Percentiles rank a stretch among this genome's conserved stretches.
Evolutionary conservation across 2,329 filamentous ascomycete genomes (phyloP).

Genomic region (Tolypocladium pustulatum): DNA sequence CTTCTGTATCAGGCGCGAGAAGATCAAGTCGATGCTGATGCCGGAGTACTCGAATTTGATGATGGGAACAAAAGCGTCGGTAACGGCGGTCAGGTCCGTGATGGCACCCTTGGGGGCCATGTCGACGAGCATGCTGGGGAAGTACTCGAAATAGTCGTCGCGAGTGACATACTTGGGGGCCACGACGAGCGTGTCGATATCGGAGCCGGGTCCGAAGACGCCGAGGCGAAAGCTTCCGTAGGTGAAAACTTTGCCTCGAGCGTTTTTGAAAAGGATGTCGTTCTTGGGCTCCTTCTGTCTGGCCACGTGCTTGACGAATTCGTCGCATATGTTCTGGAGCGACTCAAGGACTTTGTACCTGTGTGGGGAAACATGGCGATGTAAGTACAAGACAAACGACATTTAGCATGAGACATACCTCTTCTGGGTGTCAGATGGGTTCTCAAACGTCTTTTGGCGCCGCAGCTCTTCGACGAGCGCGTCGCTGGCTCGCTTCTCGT

Average conservation of each 20-base stretch:
- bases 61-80: conserved; percentile 88
- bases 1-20: conserved; percentile 62
- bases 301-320: conserved; percentile 79
- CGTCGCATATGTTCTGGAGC: conserved; percentile 69
- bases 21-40: conserved; percentile 93
- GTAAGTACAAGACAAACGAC: neutral
- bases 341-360: conserved; percentile 65
- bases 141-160: conserved; percentile 85
- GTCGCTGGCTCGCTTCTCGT: conserved; percentile 68
- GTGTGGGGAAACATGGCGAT: conserved; percentile 1
- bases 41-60: conserved; percentile 90
- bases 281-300: conserved; percentile 61
- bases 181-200: conserved; percentile 94
- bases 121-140: conserved; percentile 67
- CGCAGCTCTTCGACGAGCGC: conserved; percentile 76
- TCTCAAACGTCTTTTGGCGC: conserved; percentile 85
- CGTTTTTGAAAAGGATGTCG: conserved; percentile 66
- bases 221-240: conserved; percentile 94
- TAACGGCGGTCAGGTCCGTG: conserved; percentile 73
- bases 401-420: conserved; percentile 39
- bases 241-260: conserved; percentile 87
- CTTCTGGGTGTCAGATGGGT: conserved; percentile 68
- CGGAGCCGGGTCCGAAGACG: conserved; percentile 88
- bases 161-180: conserved; percentile 81
- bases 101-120: conserved; percentile 73